Evolutionary conservation across 2,329 filamentous ascomycete species (phyloP).

Genomic region (Fusarium humuli): DNA sequence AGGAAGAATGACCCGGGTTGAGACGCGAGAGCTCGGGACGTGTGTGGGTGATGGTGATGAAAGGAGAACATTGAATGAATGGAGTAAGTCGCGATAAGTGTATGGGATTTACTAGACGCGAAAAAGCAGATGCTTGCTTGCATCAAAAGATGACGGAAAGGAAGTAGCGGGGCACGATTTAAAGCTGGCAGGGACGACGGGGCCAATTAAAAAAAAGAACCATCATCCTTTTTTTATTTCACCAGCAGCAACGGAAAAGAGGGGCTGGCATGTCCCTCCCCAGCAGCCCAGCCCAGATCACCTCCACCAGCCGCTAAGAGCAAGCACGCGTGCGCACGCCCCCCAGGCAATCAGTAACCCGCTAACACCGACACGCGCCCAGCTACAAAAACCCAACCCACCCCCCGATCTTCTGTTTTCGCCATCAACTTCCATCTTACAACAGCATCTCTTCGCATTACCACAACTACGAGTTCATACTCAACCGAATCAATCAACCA

Average conservation of each 20-base stretch:
- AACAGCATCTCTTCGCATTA: slow-evolving; percentile 51
- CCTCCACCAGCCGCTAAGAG: slow-evolving; percentile 33
- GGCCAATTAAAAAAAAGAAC: slow-evolving; percentile 41
- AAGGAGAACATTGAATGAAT: neutral
- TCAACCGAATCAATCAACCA: slow-evolving; percentile 16
- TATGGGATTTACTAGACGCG: neutral
- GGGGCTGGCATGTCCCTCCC: slow-evolving; percentile 31
- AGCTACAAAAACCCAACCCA: slow-evolving; percentile 70
- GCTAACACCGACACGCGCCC: slow-evolving; percentile 62
- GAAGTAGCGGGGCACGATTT: neutral
- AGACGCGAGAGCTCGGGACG: slow-evolving; percentile 6
- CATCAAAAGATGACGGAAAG: slow-evolving; percentile 29
- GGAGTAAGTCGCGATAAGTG: neutral
- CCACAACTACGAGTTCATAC: slow-evolving; percentile 38
- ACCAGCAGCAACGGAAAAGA: slow-evolving; percentile 33
- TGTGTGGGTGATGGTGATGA: neutral
- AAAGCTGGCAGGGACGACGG: neutral
- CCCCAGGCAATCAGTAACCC: slow-evolving; percentile 67
- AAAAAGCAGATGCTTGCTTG: slow-evolving; percentile 9
- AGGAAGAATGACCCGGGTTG: slow-evolving; percentile 28
- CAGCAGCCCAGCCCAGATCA: slow-evolving; percentile 37
- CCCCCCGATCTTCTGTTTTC: slow-evolving; percentile 63
- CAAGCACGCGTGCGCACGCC: slow-evolving; percentile 43
- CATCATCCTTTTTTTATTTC: slow-evolving; percentile 37
- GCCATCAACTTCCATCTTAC: slow-evolving; percentile 59